Evolutionary conservation across 2,329 filamentous ascomycete genomes (phyloP), one percentile per base, ranked within the genome.

Genomic region (Trichoderma cornu-damae): DNA sequence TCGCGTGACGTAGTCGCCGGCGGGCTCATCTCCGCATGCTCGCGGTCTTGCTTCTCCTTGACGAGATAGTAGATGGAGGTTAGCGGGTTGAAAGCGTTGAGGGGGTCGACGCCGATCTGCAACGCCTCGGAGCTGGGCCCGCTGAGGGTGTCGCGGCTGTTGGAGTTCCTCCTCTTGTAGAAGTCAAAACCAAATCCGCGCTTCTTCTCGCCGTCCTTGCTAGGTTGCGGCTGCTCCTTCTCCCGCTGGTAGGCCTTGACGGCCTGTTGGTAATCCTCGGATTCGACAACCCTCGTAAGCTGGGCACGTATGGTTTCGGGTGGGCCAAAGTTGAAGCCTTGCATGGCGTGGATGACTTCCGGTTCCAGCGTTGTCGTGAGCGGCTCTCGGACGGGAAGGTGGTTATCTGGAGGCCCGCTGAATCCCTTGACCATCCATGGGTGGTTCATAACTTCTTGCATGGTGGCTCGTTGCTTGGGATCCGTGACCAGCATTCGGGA

Each of bases 341-440:
- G 95, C 94, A 99, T 99, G 64, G 89, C 92, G 48, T 90, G 84
- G 57, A 99, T 83, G 4, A 97, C 87, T 42, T 89, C 86, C 1
- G 82, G 77, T 67, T 97, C 93, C 8, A 99, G 76, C 5, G 93
- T 92, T 12, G 95, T 76, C 35, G 88, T 83, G n/a, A 97, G 72
- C 2, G 94, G 90, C 65, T 96, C 93, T 48, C 94, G 87, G 30
- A 77, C 73, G 3, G 92, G 92, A 2, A 99, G 78, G 62, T 89
- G 90, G 67, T 96, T 99, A 61, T 97, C 94, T 0, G 92, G 92
- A 7, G 91, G 85, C 2, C 83, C 84, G 66, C 81, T 88, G 71
- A 91, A 97, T 7, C 93, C 92, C 72, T 97, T 97, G 49, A 83
- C 86, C 81, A 97, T 91, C 94, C 94, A 99, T 1, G 91, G 89